Percentiles rank a stretch among this genome's conserved stretches.
phyloP scores from a whole-genome alignment of 371 early-diverging fungal genomes.

The Apophysomyces ossiformis region DNA sequence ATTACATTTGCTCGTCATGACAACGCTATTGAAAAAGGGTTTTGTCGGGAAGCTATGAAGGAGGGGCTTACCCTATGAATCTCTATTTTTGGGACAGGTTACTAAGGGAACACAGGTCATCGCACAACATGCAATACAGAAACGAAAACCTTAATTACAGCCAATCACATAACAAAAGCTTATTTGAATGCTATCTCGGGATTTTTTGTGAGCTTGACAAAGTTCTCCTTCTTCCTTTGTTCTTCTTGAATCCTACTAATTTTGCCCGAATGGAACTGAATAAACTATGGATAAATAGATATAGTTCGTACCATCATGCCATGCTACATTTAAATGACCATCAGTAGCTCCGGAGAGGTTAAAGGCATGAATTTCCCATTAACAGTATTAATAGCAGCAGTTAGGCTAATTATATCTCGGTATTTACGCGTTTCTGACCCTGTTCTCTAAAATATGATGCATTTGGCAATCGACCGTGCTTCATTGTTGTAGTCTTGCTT shows the following conservation, averaged over 20 bases:
- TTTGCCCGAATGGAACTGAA: too few relatives aligned
- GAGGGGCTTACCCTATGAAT: background rate
- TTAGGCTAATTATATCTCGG: constrained; percentile 4
- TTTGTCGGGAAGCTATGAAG: too few relatives aligned
- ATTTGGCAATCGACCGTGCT: constrained; percentile 7
- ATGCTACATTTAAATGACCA: background rate
- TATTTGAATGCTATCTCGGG: background rate
- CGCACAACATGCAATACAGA: constrained; percentile 6
- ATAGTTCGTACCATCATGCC: background rate
- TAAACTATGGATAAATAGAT: too few relatives aligned
- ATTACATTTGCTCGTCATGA: too few relatives aligned
- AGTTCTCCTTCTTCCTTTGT: too few relatives aligned
- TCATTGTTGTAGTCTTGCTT: constrained; percentile 3
- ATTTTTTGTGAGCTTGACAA: background rate
- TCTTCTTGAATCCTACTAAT: background rate
- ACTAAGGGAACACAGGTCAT: background rate
- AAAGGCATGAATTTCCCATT: constrained; percentile 5
- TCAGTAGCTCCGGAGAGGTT: background rate
- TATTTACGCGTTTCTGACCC: background rate
- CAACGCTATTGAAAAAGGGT: too few relatives aligned
- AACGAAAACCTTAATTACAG: constrained; percentile 5
- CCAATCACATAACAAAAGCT: background rate
- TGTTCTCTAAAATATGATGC: background rate
- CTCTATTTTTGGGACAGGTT: constrained; percentile 5
- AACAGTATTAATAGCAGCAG: constrained; percentile 5